Percentiles rank a stretch among this genome's conserved stretches.
These are phyloP conservation scores for Batrachochytrium dendrobatidis DNA, from an alignment of 371 early-diverging fungal genomes.

Conservation along the genomic window DNA sequence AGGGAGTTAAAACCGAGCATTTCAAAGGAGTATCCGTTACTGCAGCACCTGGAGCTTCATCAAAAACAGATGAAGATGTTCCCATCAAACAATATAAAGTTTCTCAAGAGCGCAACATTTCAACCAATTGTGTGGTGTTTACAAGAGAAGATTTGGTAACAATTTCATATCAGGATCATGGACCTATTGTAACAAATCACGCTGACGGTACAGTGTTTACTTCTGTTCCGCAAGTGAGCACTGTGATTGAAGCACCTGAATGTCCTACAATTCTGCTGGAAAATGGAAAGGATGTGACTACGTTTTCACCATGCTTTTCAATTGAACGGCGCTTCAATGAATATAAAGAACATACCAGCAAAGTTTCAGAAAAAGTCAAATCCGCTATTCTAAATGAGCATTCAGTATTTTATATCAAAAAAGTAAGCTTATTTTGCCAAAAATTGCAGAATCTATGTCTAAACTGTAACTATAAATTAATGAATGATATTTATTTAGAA, in stretches of 20 bases:
- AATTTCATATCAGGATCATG: constrained; percentile 13
- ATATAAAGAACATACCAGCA: no score
- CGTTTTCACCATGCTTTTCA: neutral
- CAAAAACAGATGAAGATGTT: no score
- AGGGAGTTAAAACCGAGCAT: constrained; percentile 7
- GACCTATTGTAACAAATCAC: constrained; percentile 18
- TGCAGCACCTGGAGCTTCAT: neutral
- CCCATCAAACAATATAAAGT: constrained; percentile 7
- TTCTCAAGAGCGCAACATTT: constrained; percentile 16
- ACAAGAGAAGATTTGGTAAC: constrained; percentile 31
- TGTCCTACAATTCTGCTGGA: neutral
- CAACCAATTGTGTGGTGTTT: constrained; percentile 8
- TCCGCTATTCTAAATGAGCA: neutral
- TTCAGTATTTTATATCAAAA: neutral
- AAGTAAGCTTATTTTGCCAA: neutral
- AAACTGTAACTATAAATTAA: no score
- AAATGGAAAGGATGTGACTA: neutral
- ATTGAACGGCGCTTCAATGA: constrained; percentile 1
- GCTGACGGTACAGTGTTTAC: constrained; percentile 25
- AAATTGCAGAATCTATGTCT: no score
- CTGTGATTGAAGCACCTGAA: neutral
- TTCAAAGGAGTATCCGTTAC: neutral
- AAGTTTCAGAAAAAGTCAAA: no score
- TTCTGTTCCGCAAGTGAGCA: neutral
- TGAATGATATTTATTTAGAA: neutral